A percentile compares a stretch with the other conserved stretches of the same genome.
These are phyloP conservation scores for Trebouxia sp. DNA, from an alignment of 139 green algal species.

Conservation along the genomic window DNA sequence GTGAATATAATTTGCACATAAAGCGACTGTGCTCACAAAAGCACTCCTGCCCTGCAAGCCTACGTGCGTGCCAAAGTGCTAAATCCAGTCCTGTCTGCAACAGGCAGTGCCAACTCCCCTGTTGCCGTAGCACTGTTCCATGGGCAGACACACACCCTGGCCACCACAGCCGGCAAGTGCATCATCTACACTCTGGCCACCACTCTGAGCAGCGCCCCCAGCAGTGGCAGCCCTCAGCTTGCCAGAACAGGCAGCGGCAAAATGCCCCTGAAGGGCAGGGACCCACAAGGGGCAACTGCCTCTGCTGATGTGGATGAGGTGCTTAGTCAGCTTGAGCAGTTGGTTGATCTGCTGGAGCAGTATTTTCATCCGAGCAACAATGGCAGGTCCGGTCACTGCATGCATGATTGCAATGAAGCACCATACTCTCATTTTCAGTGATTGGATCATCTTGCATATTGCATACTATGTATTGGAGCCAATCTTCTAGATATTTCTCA, in stretches of 20 bases:
- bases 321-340: slow-evolving; percentile 43
- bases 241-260: slow-evolving; percentile 8
- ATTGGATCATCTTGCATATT: too few species aligned
- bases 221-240: slow-evolving; percentile 1
- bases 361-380: slow-evolving; percentile 89
- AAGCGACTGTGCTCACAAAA: neutral
- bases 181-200: slow-evolving; percentile 24
- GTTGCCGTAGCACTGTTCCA: neutral
- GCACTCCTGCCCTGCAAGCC: neutral
- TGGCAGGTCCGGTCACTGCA: slow-evolving; percentile 45
- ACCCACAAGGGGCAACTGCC: neutral
- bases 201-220: neutral
- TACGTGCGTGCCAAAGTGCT: neutral
- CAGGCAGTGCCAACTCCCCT: slow-evolving; percentile 1
- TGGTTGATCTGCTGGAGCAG: slow-evolving; percentile 74
- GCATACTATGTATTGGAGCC: too few species aligned
- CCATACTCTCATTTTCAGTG: too few species aligned
- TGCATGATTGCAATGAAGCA: too few species aligned
- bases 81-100: neutral
- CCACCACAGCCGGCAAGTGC: slow-evolving; percentile 16
- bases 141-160: neutral
- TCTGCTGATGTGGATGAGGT: slow-evolving; percentile 16
- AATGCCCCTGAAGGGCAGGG: neutral
- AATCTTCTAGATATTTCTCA: too few species aligned
- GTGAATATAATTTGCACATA: neutral